Base-by-base conservation (phyloP, 768 basidiomycete genomes). In the Amanita fuliginea region DNA sequence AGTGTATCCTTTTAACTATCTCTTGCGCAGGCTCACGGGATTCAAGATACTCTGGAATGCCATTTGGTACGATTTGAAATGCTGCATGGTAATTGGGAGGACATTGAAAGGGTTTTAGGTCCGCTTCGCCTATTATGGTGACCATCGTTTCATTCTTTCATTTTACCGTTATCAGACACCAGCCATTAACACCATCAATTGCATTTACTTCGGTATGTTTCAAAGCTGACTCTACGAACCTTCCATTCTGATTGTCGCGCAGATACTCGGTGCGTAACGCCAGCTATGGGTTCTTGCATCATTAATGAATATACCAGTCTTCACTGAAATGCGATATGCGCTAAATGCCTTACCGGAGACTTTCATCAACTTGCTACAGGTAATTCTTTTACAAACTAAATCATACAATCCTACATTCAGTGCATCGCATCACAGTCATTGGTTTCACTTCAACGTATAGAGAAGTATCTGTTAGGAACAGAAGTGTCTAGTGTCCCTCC, bases 281-380 rank as follows among this genome's bases (percentile, higher is more conserved):
- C 45, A 43, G n/a, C 1, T 9, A 13, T 22, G 16, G 18, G 34
- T 28, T 5, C 34, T 4, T 36, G 28, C 32, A 47, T 35, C 34
- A 47, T 43, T 40, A 16, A 43, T 28, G 45, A 43, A 52, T 46
- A 51, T 52, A 16, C 16, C 35, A 79, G 90, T 95, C 16, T 94
- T 95, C 66, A 74, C 75, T 46, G 88, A 93, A 65, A 80, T 95
- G 75, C 40, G 49, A 9, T 50, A 34, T 43, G 88, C 86, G 4
- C 73, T 95, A 47, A 91, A 84, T 56, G 86, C 85, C 0, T 74
- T 96, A 4, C 93, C 93, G 0, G 91, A 94, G 62, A 91, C 90
- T 0, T 81, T 94, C 59, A 90, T 96, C 63, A 88, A 90, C 58
- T 74, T 89, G 68, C 71, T 95, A 6, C 92, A 96, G 68, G 84